Percentiles rank a stretch among this genome's conserved stretches.
phyloP scores from a whole-genome alignment of 495 filamentous ascomycete species.

The Rostrohypoxylon terebratum region DNA sequence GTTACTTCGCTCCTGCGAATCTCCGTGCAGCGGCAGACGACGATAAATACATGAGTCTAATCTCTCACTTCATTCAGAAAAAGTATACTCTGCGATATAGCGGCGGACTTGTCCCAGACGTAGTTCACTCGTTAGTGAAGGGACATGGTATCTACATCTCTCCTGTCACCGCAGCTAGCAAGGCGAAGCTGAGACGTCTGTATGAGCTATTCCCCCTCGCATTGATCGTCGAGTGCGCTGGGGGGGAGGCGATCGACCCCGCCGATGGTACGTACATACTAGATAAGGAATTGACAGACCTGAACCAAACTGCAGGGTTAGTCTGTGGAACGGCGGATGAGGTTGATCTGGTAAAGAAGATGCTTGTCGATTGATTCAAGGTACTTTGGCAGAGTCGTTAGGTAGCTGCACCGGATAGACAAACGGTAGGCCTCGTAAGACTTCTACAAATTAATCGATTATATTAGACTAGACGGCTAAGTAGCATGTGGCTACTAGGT shows the following conservation, averaged over 20 bases:
- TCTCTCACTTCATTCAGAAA: slow-evolving; percentile 55
- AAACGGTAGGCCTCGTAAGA: background rate
- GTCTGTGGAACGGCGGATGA: slow-evolving; percentile 62
- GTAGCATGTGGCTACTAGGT: background rate
- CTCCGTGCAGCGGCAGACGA: slow-evolving; percentile 60
- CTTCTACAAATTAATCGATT: background rate
- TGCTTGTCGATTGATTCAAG: slow-evolving; percentile 25
- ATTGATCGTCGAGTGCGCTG: slow-evolving; percentile 64
- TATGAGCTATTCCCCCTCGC: slow-evolving; percentile 65
- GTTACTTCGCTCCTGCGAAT: slow-evolving; percentile 67
- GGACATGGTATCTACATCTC: slow-evolving; percentile 65
- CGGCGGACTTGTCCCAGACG: slow-evolving; percentile 65
- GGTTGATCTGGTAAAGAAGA: slow-evolving; percentile 54
- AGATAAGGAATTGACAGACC: slow-evolving; percentile 48
- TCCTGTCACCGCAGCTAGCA: slow-evolving; percentile 57
- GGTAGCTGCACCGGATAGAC: too few species aligned
- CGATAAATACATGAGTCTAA: slow-evolving; percentile 55
- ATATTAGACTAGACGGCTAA: background rate
- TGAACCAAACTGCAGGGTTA: slow-evolving; percentile 61
- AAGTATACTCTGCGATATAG: slow-evolving; percentile 64
- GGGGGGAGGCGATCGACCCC: slow-evolving; percentile 60
- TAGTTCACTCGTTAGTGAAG: slow-evolving; percentile 64
- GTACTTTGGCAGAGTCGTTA: too few species aligned
- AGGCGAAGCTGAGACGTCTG: slow-evolving; percentile 63
- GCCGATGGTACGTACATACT: slow-evolving; percentile 54